Conservation (phyloP, 2,329 filamentous ascomycete genomes). For the Parastagonospora nodorum region DNA sequence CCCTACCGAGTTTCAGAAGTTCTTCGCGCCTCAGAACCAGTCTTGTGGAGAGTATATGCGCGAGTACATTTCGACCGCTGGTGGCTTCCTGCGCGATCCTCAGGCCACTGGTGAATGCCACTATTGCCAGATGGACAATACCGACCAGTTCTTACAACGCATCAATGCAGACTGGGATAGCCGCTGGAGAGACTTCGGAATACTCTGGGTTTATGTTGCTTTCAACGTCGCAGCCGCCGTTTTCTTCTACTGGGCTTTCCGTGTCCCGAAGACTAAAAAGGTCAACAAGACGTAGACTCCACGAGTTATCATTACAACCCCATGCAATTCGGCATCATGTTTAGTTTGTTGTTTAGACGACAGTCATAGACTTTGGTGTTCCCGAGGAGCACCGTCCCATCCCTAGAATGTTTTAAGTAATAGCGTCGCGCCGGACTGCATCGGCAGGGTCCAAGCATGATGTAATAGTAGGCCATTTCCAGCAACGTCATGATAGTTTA, state of each 20-base stretch:
- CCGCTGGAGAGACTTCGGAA: slow-evolving; percentile 64
- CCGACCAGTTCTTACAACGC: slow-evolving; percentile 54
- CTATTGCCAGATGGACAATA: slow-evolving; percentile 54
- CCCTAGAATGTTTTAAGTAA: neutral
- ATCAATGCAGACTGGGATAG: slow-evolving; percentile 52
- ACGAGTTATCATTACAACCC: too few species aligned
- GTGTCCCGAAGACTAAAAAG: slow-evolving; percentile 56
- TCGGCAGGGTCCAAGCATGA: slow-evolving; percentile 6
- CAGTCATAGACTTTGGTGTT: neutral
- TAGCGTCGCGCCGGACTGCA: neutral
- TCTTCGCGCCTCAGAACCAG: slow-evolving; percentile 44
- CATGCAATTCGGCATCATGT: too few species aligned
- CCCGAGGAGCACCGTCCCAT: neutral
- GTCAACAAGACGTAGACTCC: slow-evolving; percentile 25
- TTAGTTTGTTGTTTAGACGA: too few species aligned
- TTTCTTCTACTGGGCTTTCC: slow-evolving; percentile 58
- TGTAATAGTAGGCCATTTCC: neutral
- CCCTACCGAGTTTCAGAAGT: slow-evolving; percentile 47
- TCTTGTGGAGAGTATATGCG: slow-evolving; percentile 53
- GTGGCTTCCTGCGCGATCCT: slow-evolving; percentile 52
- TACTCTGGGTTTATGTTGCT: slow-evolving; percentile 57
- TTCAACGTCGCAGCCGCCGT: slow-evolving; percentile 57
- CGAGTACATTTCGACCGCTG: slow-evolving; percentile 44
- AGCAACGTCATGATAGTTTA: neutral
- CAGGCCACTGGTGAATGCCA: slow-evolving; percentile 49